phyloP scores from a whole-genome alignment of 768 basidiomycete species.

The Stropharia rugosoannulata region DNA sequence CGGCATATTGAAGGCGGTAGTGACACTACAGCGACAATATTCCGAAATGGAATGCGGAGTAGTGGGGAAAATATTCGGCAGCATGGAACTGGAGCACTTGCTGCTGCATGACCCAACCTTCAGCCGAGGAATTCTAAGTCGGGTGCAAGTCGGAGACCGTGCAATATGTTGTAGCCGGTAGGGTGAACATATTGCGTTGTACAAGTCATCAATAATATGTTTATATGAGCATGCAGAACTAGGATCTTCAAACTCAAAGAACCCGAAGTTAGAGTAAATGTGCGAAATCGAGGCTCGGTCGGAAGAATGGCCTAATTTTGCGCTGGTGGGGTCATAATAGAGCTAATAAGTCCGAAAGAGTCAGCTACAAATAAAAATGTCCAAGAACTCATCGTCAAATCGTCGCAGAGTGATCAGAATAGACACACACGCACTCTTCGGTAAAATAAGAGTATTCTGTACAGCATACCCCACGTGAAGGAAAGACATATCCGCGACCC shows the following conservation, averaged over 20 bases:
- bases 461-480: too few species aligned
- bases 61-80: constrained; percentile 15
- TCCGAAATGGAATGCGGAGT: constrained; percentile 11
- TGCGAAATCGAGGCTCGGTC: not conserved
- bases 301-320: not conserved
- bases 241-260: not conserved
- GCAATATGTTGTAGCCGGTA: not conserved
- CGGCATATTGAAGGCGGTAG: constrained; percentile 4
- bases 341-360: not conserved
- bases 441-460: too few species aligned
- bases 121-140: constrained; percentile 8
- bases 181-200: not conserved
- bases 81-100: constrained; percentile 1
- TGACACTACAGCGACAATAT: constrained; percentile 13
- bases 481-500: too few species aligned
- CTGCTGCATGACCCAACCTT: constrained; percentile 12
- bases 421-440: too few species aligned
- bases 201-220: not conserved
- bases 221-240: not conserved
- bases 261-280: not conserved
- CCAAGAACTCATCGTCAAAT: not conserved
- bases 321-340: not conserved
- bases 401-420: too few species aligned
- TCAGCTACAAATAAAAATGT: not conserved
- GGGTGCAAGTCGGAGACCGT: constrained; percentile 12